Evolutionary conservation across 176 grass and related monocot genomes (phyloP), one percentile per base, ranked within the genome.

Genomic region (Elymus sibiricus): DNA sequence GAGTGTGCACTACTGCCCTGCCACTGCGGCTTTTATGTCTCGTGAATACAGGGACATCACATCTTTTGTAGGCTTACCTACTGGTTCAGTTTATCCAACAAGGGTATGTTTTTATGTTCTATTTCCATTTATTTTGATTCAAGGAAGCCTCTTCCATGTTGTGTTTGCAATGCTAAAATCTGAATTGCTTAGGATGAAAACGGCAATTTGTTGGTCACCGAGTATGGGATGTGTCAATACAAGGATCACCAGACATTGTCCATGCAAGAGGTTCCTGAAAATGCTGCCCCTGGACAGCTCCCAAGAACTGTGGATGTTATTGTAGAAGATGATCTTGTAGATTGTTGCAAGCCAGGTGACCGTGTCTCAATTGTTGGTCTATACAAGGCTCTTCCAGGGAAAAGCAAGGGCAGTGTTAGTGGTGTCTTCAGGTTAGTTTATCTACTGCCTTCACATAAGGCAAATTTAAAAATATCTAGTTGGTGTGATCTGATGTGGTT

Each of bases 221-320:
- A 99, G 64, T 96, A 95, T 17, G 97, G 97, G 28, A 77, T 99
- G 85, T 99, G 94, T 82, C 87, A 96, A 84, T 99, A 99, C 77
- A 99, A 94, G 83, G 97, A 99, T 75, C 97, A 99, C 71, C 97
- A 99, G 86, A 96, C 94, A 59, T 58, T 96, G 73, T 99, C 94
- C 9, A 94, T 99, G 94, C 97, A 99, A 94, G 97, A 99, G 84
- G 92, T 99, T 11, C 97, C 94, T 84, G 97, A 99, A 89, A 99
- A 96, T 84, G 94, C 97, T 81, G 94, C 92, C 46, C 97, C 97
- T 55, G 97, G 97, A 76, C 97, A 99, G 46, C 92, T 99, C 32
- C 97, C 97, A 66, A 95, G 97, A 86, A 96, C 90, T 63, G 90
- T 99, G 13, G 97, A 99, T 89, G 84, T 96, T 39, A 96, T 99